Percentiles rank a stretch among this genome's conserved stretches.
Conservation (phyloP, 2,329 filamentous ascomycete genomes). For the Fusarium tupiense region DNA sequence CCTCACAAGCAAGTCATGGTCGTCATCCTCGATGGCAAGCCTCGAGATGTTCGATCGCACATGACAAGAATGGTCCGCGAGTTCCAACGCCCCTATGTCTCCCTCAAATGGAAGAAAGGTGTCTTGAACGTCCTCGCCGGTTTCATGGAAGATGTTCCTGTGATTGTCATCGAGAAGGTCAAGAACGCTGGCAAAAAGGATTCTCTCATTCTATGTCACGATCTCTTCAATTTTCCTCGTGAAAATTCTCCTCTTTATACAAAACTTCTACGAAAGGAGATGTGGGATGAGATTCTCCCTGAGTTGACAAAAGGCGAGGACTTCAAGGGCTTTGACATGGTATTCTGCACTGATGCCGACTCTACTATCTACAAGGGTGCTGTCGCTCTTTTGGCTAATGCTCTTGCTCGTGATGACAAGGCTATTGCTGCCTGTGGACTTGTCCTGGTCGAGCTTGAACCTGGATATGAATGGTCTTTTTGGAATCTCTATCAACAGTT, state of each 20-base stretch:
- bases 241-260: conserved; percentile 34
- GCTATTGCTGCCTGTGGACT: conserved; percentile 35
- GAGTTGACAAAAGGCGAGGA: conserved; percentile 16
- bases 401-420: conserved; percentile 27
- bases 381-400: conserved; percentile 19
- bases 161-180: conserved; percentile 37
- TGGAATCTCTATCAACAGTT: conserved; percentile 40
- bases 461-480: conserved; percentile 36
- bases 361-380: conserved; percentile 39
- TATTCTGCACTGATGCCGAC: conserved; percentile 35
- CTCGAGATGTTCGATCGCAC: conserved; percentile 28
- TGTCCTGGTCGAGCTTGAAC: conserved; percentile 34
- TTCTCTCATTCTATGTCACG: conserved; percentile 32
- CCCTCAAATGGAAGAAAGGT: conserved; percentile 36
- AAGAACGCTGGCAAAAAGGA: conserved; percentile 39
- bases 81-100: conserved; percentile 31
- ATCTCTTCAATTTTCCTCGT: conserved; percentile 34
- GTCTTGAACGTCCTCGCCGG: conserved; percentile 24
- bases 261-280: conserved; percentile 29
- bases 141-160: conserved; percentile 36
- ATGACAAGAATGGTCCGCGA: conserved; percentile 28
- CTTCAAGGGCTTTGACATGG: conserved; percentile 36
- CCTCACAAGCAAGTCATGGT: conserved; percentile 39
- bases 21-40: conserved; percentile 31
- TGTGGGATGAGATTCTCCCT: conserved; percentile 30